phyloP scores from a whole-genome alignment of 306 rosid species.

The Begonia peltatifolia region DNA sequence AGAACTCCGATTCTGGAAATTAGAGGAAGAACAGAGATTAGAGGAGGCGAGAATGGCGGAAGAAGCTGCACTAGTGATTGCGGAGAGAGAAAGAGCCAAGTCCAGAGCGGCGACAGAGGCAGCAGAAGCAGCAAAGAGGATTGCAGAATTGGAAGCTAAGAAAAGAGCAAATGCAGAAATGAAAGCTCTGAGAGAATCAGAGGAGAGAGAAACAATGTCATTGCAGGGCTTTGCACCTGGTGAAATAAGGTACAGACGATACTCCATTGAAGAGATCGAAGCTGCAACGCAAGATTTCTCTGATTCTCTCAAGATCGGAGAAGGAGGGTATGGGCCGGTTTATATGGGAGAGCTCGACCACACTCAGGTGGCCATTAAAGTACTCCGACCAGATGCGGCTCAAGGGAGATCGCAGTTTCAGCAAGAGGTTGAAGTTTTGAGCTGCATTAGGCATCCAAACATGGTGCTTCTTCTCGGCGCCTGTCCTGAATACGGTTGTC shows the following conservation, averaged over 20 bases:
- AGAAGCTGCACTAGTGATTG: conserved; percentile 44
- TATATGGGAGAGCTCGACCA: conserved; percentile 56
- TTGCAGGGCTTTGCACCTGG: conserved; percentile 1
- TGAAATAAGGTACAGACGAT: conserved; percentile 47
- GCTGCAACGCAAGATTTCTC: conserved; percentile 40
- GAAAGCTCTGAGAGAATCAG: conserved; percentile 25
- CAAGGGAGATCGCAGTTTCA: conserved; percentile 77
- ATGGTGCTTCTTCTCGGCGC: conserved; percentile 93
- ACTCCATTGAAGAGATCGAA: conserved; percentile 57
- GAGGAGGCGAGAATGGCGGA: conserved; percentile 37
- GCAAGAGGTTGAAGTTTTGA: conserved; percentile 72
- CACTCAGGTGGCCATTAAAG: conserved; percentile 68
- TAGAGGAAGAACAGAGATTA: conserved; percentile 45
- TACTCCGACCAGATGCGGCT: conserved; percentile 60
- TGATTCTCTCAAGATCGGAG: conserved; percentile 44
- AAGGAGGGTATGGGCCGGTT: conserved; percentile 90
- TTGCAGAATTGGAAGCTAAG: conserved; percentile 47
- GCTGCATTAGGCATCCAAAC: conserved; percentile 82
- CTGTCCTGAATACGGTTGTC: conserved; percentile 71
- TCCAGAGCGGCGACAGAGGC: conserved; percentile 47
- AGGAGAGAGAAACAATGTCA: conserved; percentile 17
- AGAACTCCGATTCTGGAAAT: conserved; percentile 65
- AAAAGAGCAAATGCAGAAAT: conserved; percentile 35
- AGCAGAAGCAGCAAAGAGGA: conserved; percentile 45
- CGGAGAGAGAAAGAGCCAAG: conserved; percentile 51